A percentile compares a stretch with the other conserved stretches of the same genome.
These are phyloP conservation scores for Lasiodiplodia sp. DNA, from an alignment of 2,329 filamentous ascomycete genomes.

Conservation along the genomic window DNA sequence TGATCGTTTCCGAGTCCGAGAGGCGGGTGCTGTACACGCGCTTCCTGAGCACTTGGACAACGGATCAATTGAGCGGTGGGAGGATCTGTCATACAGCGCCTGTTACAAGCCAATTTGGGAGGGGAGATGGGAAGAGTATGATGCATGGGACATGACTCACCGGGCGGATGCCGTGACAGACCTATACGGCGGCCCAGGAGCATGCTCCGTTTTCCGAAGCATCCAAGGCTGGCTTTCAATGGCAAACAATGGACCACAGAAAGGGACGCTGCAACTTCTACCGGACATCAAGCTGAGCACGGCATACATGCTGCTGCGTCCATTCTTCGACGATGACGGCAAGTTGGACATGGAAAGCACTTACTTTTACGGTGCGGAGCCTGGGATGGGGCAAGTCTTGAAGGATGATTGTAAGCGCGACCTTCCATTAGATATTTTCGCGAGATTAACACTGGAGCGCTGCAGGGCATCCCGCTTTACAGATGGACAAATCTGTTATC, in stretches of 20 bases:
- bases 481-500: slow-evolving; percentile 33
- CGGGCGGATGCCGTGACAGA: slow-evolving; percentile 2
- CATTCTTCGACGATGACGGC: slow-evolving; percentile 35
- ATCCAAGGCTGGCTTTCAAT: slow-evolving; percentile 14
- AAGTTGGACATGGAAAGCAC: slow-evolving; percentile 4
- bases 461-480: slow-evolving; percentile 8
- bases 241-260: too few species aligned
- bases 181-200: slow-evolving; percentile 3
- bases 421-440: too few species aligned
- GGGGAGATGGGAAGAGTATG: not conserved
- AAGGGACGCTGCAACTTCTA: too few species aligned
- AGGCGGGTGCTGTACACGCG: not conserved
- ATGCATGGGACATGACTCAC: slow-evolving; percentile 6
- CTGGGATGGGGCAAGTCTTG: slow-evolving; percentile 39
- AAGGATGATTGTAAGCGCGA: slow-evolving; percentile 18
- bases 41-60: not conserved
- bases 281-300: slow-evolving; percentile 34
- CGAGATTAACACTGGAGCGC: too few species aligned
- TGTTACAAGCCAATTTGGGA: not conserved
- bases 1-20: slow-evolving; percentile 4
- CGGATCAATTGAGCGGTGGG: slow-evolving; percentile 2
- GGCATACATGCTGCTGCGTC: slow-evolving; percentile 36
- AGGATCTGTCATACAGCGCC: slow-evolving; percentile 1
- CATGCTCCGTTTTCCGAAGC: slow-evolving; percentile 1
- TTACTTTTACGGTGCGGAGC: slow-evolving; percentile 22